Percentiles rank a stretch among this genome's conserved stretches.
Evolutionary conservation across 108 stramenopile genomes (phyloP).

Genomic region (Aurantiochytrium sp.): DNA sequence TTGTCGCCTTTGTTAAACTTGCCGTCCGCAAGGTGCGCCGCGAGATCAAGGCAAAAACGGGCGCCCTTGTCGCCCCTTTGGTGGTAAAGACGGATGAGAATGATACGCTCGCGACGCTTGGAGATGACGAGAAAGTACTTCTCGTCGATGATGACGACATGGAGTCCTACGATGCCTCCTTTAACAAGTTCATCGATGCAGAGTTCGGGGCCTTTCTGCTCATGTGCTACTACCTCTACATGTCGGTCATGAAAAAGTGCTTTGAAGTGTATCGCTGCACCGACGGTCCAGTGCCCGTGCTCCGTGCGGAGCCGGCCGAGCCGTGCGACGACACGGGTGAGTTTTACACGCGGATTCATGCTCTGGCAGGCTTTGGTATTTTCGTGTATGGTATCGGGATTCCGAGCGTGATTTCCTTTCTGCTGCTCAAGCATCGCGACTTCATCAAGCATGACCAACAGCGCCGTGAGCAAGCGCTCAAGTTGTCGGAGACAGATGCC

Average conservation of each 20-base stretch:
- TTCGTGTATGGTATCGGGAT: conserved; percentile 11
- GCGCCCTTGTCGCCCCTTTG: background rate
- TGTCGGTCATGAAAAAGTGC: conserved; percentile 22
- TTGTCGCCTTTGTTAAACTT: background rate
- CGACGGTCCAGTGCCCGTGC: background rate
- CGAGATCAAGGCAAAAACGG: background rate
- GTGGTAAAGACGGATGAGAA: background rate
- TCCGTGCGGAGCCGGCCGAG: background rate
- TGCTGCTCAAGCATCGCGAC: conserved; percentile 15
- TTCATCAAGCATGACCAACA: conserved; percentile 20
- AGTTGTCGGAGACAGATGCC: background rate
- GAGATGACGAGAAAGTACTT: background rate
- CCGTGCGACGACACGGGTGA: background rate
- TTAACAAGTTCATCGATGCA: background rate
- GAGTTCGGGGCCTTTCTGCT: conserved; percentile 13
- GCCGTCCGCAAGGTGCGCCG: background rate
- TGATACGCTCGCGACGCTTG: background rate
- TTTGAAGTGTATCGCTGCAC: conserved; percentile 28
- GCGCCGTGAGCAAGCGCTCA: background rate
- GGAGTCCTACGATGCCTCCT: conserved; percentile 11
- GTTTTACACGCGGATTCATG: background rate
- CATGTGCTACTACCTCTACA: conserved; percentile 34
- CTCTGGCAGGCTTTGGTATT: background rate
- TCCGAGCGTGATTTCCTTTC: background rate
- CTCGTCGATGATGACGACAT: conserved; percentile 12